Percentiles rank a stretch among this genome's conserved stretches.
Evolutionary conservation across 495 filamentous ascomycete genomes (phyloP).

Genomic region (Margaritispora aquatica): DNA sequence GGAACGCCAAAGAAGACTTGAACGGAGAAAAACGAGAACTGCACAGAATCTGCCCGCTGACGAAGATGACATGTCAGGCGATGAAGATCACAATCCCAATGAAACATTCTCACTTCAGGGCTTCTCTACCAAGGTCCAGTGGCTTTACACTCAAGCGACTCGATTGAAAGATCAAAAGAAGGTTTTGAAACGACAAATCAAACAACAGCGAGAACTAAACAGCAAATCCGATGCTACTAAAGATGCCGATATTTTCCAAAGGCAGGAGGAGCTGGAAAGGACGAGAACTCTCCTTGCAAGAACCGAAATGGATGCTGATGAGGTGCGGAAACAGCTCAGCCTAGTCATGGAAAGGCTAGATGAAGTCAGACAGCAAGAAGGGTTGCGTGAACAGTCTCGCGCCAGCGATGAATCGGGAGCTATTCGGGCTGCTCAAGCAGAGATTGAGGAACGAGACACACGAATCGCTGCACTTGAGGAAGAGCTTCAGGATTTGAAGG

Average conservation of each 20-base stretch:
- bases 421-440: conserved; percentile 35
- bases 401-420: conserved; percentile 30
- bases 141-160: conserved; percentile 57
- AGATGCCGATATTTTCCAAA: conserved; percentile 44
- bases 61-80: conserved; percentile 37
- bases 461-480: conserved; percentile 39
- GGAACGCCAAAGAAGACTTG: conserved; percentile 43
- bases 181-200: conserved; percentile 79
- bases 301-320: conserved; percentile 41
- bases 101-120: conserved; percentile 59
- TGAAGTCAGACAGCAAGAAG: conserved; percentile 29
- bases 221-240: conserved; percentile 57
- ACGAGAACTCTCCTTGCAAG: conserved; percentile 41
- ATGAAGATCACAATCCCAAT: conserved; percentile 39
- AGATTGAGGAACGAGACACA: conserved; percentile 42
- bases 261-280: conserved; percentile 47
- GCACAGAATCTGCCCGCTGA: conserved; percentile 39
- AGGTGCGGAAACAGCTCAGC: conserved; percentile 37
- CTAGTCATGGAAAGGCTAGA: conserved; percentile 49
- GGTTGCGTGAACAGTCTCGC: conserved; percentile 21
- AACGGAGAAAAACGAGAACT: conserved; percentile 36
- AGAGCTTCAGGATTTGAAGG: conserved; percentile 34
- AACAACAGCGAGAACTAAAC: conserved; percentile 87
- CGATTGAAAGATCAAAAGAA: conserved; percentile 76
- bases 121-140: conserved; percentile 72